Percentiles rank a stretch among this genome's conserved stretches.
These are phyloP conservation scores for Aspergillus candidus DNA, from an alignment of 2,329 filamentous ascomycete genomes.

Conservation along the genomic window DNA sequence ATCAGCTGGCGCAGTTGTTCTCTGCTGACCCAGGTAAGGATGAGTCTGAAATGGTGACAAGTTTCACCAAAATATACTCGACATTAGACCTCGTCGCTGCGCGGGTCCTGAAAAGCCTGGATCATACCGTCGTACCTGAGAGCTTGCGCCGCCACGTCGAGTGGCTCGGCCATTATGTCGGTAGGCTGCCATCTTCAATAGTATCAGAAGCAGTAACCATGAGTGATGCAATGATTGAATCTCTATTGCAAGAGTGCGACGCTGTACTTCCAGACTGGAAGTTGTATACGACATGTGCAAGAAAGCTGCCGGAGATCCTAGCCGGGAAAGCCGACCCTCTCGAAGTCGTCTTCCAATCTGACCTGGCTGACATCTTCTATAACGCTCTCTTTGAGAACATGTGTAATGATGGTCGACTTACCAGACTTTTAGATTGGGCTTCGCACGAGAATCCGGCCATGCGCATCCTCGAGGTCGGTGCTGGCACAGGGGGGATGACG, in stretches of 20 bases:
- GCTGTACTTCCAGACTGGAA: slow-evolving; percentile 25
- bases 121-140: slow-evolving; percentile 1
- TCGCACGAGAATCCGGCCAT: slow-evolving; percentile 8
- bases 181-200: slow-evolving; percentile 11
- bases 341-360: slow-evolving; percentile 32
- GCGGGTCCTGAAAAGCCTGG: slow-evolving; percentile 13
- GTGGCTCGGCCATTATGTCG: slow-evolving; percentile 29
- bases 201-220: slow-evolving; percentile 10
- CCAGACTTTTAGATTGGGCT: slow-evolving; percentile 5
- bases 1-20: slow-evolving; percentile 23
- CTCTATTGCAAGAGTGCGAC: slow-evolving; percentile 21
- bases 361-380: slow-evolving; percentile 33
- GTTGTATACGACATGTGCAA: slow-evolving; percentile 24
- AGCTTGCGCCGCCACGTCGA: slow-evolving; percentile 18
- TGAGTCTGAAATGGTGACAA: slow-evolving; percentile 2
- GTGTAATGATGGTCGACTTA: slow-evolving; percentile 6
- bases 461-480: slow-evolving; percentile 9
- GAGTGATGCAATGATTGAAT: slow-evolving; percentile 22
- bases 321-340: slow-evolving; percentile 30
- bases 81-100: not conserved
- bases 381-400: slow-evolving; percentile 7
- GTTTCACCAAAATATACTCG: not conserved
- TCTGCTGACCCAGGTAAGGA: slow-evolving; percentile 13
- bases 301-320: slow-evolving; percentile 29
- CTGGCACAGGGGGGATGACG: slow-evolving; percentile 9